Evolutionary conservation across 306 rosid genomes (phyloP).

Genomic region (Nissolia schottii): DNA sequence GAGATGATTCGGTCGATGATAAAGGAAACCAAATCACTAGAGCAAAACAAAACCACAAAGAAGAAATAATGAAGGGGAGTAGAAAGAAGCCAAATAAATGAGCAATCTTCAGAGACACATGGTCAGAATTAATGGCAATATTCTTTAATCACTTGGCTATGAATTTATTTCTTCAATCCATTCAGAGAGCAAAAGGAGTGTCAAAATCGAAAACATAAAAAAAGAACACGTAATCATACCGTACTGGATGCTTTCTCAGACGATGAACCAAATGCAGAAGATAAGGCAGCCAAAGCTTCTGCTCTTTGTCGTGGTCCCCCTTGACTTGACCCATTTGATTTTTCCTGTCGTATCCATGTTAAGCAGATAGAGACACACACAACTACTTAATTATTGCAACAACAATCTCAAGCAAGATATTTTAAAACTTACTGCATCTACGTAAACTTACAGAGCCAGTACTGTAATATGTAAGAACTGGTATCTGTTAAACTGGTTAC

Average conservation of each 20-base stretch:
- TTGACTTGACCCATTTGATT: constrained; percentile 35
- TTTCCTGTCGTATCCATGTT: constrained; percentile 31
- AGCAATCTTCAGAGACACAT: not conserved
- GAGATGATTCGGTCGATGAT: not conserved
- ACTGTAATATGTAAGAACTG: not conserved
- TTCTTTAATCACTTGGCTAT: not conserved
- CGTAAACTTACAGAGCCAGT: not conserved
- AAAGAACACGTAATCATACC: constrained; percentile 21
- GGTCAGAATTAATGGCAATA: not conserved
- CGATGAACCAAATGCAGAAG: constrained; percentile 69
- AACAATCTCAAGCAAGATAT: not conserved
- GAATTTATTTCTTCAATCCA: not conserved
- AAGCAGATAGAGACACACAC: not conserved
- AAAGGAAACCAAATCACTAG: not conserved
- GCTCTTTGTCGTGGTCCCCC: constrained; percentile 53
- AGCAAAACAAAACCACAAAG: not conserved
- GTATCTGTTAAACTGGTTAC: too few species aligned
- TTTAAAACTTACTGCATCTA: not conserved
- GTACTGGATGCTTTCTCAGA: constrained; percentile 29
- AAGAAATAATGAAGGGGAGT: not conserved
- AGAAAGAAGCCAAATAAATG: not conserved
- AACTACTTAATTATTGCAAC: not conserved
- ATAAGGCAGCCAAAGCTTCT: constrained; percentile 48
- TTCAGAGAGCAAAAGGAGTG: not conserved
- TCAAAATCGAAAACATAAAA: not conserved